These are phyloP conservation scores for Mycena vitilis DNA, from an alignment of 768 basidiomycete species.

Conservation along the genomic window DNA sequence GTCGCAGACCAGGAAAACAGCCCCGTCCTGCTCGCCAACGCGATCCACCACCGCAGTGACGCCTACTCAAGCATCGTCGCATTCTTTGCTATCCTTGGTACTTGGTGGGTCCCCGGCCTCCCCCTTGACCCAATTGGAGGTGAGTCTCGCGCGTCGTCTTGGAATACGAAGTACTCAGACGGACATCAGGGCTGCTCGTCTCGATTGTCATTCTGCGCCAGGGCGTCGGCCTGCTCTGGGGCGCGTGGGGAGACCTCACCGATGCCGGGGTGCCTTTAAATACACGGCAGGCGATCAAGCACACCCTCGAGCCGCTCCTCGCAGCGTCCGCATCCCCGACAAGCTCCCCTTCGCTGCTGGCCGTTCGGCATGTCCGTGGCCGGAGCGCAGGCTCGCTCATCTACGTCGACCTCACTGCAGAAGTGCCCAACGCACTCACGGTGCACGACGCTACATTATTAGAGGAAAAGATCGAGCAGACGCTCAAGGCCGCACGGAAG, in stretches of 20 bases:
- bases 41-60: constrained; percentile 97
- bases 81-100: constrained; percentile 91
- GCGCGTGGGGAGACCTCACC: constrained; percentile 84
- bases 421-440: constrained; percentile 70
- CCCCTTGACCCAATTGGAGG: constrained; percentile 97
- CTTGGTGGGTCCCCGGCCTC: constrained; percentile 84
- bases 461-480: constrained; percentile 68
- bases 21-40: constrained; percentile 95
- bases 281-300: constrained; percentile 65
- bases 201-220: constrained; percentile 90
- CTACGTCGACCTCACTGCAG: constrained; percentile 84
- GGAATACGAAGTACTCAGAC: too few relatives aligned
- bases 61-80: constrained; percentile 94
- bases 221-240: constrained; percentile 72
- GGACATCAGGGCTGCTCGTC: constrained; percentile 76
- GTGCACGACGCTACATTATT: constrained; percentile 68
- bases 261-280: constrained; percentile 80
- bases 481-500: constrained; percentile 66
- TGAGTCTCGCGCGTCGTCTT: constrained; percentile 44
- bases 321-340: constrained; percentile 43
- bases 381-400: constrained; percentile 84
- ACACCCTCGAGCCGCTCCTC: constrained; percentile 67
- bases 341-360: constrained; percentile 51
- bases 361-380: constrained; percentile 70
- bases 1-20: constrained; percentile 94